Percentiles rank a stretch among this genome's conserved stretches.
phyloP scores from a whole-genome alignment of 2,329 filamentous ascomycete species.

The Colletotrichum tanaceti region DNA sequence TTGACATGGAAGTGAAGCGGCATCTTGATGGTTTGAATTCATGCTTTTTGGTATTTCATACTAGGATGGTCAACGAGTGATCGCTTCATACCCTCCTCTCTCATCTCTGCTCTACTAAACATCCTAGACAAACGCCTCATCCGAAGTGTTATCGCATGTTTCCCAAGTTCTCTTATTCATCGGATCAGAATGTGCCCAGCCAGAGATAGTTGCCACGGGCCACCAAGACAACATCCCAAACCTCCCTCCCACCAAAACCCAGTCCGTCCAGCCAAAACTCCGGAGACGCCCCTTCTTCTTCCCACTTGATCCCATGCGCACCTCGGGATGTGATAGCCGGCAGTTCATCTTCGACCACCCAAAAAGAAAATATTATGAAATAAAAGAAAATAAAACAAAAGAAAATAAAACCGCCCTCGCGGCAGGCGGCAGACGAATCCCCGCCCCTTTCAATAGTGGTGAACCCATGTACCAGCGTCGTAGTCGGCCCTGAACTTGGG shows the following conservation, averaged over 20 bases:
- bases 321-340: no score
- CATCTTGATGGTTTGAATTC: not conserved
- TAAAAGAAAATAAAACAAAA: no score
- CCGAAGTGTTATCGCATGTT: not conserved
- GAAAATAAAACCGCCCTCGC: not conserved
- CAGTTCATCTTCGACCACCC: not conserved
- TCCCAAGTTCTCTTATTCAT: not conserved
- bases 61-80: not conserved
- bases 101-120: no score
- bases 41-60: not conserved
- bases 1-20: not conserved
- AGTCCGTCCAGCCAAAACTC: no score
- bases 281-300: no score
- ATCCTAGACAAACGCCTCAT: not conserved
- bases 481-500: slow-evolving; percentile 21
- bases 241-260: no score
- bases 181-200: not conserved
- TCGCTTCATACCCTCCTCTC: not conserved
- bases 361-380: no score
- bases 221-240: no score
- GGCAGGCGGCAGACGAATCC: not conserved
- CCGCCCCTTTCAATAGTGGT: not conserved
- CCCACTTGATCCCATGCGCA: no score
- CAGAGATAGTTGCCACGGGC: not conserved
- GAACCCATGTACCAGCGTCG: not conserved